A percentile compares a stretch with the other conserved stretches of the same genome.
Conservation (phyloP, 2,329 filamentous ascomycete genomes). For the Byssochlamys sp. region DNA sequence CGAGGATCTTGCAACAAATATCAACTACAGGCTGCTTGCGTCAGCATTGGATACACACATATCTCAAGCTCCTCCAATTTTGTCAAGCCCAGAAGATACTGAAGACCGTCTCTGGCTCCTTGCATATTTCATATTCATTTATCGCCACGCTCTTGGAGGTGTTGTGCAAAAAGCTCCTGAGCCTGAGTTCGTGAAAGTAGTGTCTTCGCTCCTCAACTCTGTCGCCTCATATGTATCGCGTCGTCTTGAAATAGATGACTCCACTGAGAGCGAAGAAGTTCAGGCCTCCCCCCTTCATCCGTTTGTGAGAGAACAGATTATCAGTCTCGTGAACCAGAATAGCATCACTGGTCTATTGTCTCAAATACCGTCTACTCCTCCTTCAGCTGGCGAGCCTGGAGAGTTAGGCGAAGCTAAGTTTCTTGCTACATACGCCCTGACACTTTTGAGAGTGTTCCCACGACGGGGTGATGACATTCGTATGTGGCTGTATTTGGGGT, state of each 20-base stretch:
- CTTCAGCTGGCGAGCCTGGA: constrained; percentile 23
- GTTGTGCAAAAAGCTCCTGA: constrained; percentile 36
- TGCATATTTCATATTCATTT: constrained; percentile 51
- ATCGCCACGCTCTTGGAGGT: constrained; percentile 38
- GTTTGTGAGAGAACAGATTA: constrained; percentile 57
- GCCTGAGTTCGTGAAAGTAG: constrained; percentile 46
- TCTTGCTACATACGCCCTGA: constrained; percentile 77
- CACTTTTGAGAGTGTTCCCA: constrained; percentile 76
- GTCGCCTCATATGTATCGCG: constrained; percentile 47
- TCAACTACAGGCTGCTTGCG: constrained; percentile 44
- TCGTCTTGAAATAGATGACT: constrained; percentile 37
- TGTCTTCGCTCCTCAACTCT: constrained; percentile 48
- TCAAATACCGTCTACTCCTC: constrained; percentile 24
- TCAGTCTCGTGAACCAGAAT: constrained; percentile 63
- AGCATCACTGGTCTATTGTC: constrained; percentile 59
- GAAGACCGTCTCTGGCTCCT: constrained; percentile 47
- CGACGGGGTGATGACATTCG: constrained; percentile 74
- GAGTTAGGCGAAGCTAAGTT: constrained; percentile 55
- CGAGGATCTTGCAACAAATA: constrained; percentile 34
- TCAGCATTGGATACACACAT: constrained; percentile 27
- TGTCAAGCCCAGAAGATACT: constrained; percentile 23
- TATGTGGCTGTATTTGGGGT: constrained; percentile 82
- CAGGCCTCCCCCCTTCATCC: constrained; percentile 26
- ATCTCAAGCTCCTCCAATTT: constrained; percentile 14
- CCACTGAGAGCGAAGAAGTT: constrained; percentile 17